Evolutionary conservation across 2,329 filamentous ascomycete genomes (phyloP), one percentile per base, ranked within the genome.

Genomic region (Colletotrichum spinosum): DNA sequence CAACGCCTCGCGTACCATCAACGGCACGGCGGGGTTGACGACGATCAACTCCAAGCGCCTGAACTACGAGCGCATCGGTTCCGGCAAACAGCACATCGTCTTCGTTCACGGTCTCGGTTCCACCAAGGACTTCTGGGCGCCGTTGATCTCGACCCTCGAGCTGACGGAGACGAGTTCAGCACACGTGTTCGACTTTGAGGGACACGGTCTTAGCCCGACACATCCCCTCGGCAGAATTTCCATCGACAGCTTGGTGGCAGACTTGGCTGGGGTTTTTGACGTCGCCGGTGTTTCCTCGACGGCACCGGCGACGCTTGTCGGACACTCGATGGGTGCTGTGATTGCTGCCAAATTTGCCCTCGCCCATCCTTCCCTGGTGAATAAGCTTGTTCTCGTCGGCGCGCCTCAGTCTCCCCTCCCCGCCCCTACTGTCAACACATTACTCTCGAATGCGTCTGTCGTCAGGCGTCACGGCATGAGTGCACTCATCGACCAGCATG

Each of bases 71-170:
- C 69, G 66, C 37, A 39, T 72, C 37, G 77, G 76, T 10, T 70
- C 67, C 12, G 72, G 68, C 11, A 45, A 53, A 2, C 57, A 72
- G 2, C 69, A 77, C 1, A 72, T 84, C 7, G 72, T 87, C 33
- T 87, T 87, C 67, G 73, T 88, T n/a, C 86, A 88, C 66, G 85
- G 86, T 6, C 76, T 88, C 0, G 85, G 84, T 4, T 81, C 79
- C 2, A 82, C 77, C 1, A 75, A 75, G 3, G 77, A 80, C 4
- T 81, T 75, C 69, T 87, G 78, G 71, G 73, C 70, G 0, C 83
- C 85, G 0, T 70, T 87, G 7, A 75, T 85, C 34, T 66, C 75
- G 1, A 67, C 70, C 2, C 68, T 82, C 0, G 68, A 60, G 3
- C 73, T 79, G 9, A 60, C 68, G 5, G 66, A 72, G 11, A 69